Evolutionary conservation across 2,329 filamentous ascomycete species (phyloP), one percentile per base, ranked within the genome.

Genomic region (Fusarium xyrophilum): DNA sequence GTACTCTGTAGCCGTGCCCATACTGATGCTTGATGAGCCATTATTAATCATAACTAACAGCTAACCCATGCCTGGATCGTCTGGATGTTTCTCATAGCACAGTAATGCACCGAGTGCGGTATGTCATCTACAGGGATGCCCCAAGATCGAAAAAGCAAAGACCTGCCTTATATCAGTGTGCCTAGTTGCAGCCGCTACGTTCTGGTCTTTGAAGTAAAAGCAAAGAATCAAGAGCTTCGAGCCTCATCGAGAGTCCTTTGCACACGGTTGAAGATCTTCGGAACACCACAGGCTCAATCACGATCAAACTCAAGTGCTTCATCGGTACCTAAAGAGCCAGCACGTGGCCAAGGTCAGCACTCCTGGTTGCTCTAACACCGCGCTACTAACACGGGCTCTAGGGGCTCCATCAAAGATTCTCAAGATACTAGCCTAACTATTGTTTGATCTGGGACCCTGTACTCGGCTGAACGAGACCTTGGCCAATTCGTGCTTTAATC

Each of bases 81-180:
- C 46, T 67, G 44, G 25, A 35, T 32, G 55, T 51, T 65, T 61
- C 50, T 54, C 52, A 40, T 43, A 42, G 40, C 42, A 44, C 51
- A 35, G 61, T 43, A 50, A 54, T 63, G 51, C 43, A 43, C 33
- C 25, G 39, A 35, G 46, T 40, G 51, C 63, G 36, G 43, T 63
- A 56, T 66, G 56, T 51, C 42, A 66, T 47, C 27, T 51, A 39
- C 60, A 61, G 60, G 66, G 66, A 43, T 66, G 38, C 59, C 56
- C 44, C 53, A 55, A 47, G 50, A 61, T 69, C 53, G 55, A 52
- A 55, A 50, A 62, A 46, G 48, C 50, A 59, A 61, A 36, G 43
- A 23, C 42, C 42, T 55, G 32, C 63, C 21, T 58, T 47, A 25
- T 47, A 23, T 21, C n/a, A 23, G 14, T 47, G 27, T 47, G 44